Evolutionary conservation across 2,329 filamentous ascomycete genomes (phyloP).

Genomic region (Aspergillus ibericus): DNA sequence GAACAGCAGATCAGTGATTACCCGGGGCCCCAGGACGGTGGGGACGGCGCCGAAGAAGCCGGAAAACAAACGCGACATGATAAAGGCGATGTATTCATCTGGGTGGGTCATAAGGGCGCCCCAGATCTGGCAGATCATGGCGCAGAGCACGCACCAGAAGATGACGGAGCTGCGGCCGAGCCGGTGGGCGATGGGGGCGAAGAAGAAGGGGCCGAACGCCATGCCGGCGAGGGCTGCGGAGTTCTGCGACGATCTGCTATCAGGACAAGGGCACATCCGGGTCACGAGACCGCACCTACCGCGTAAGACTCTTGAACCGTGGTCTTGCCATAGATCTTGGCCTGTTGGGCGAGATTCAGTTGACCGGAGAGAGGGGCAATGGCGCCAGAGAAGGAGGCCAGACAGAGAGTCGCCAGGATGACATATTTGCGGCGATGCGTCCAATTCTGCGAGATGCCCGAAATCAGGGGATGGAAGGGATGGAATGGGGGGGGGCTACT

Average conservation of each 20-base stretch:
- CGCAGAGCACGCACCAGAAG: slow-evolving; percentile 41
- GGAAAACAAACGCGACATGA: slow-evolving; percentile 41
- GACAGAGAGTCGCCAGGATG: neutral
- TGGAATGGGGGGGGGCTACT: neutral
- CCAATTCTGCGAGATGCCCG: neutral
- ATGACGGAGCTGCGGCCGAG: slow-evolving; percentile 42
- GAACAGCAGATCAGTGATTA: slow-evolving; percentile 48
- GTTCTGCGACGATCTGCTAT: too few species aligned
- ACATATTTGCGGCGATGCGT: neutral
- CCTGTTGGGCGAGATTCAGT: neutral
- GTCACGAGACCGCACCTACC: neutral
- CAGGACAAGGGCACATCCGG: too few species aligned
- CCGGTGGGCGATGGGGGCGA: slow-evolving; percentile 37
- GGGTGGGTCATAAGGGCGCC: slow-evolving; percentile 37
- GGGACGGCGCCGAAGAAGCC: slow-evolving; percentile 45
- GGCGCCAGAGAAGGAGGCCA: slow-evolving; percentile 3
- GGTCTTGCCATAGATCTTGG: slow-evolving; percentile 7
- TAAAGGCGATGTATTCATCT: slow-evolving; percentile 37
- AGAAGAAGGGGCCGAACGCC: slow-evolving; percentile 41
- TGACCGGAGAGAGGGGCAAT: neutral
- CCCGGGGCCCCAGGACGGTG: slow-evolving; percentile 40
- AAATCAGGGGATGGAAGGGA: neutral
- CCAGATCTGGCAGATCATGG: slow-evolving; percentile 40
- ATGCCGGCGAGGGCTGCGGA: slow-evolving; percentile 41
- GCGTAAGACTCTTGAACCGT: slow-evolving; percentile 1